Percentiles rank a stretch among this genome's conserved stretches.
phyloP scores from a whole-genome alignment of 805 yeast species.

The Cyberlindnera bimundalis region DNA sequence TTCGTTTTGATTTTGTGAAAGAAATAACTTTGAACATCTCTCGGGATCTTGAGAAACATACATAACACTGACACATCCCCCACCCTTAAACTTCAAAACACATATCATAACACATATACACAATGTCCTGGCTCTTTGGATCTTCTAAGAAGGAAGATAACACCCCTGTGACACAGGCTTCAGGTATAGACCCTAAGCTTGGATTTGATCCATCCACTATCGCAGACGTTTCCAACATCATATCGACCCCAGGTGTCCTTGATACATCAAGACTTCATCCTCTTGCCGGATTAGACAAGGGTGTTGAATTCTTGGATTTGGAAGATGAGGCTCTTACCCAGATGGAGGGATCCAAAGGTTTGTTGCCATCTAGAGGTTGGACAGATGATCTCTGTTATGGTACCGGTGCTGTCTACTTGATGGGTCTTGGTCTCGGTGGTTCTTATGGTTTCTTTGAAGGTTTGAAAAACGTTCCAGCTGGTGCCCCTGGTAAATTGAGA shows the following conservation, averaged over 20 bases:
- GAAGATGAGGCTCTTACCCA: conserved; percentile 76
- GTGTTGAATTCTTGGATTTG: conserved; percentile 83
- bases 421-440: conserved; percentile 90
- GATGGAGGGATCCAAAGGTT: conserved; percentile 85
- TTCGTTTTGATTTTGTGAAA: too few species aligned
- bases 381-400: conserved; percentile 97
- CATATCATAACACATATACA: conserved; percentile 2
- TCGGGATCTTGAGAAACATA: too few species aligned
- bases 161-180: conserved; percentile 11
- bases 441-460: conserved; percentile 87
- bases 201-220: conserved; percentile 69
- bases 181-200: conserved; percentile 23
- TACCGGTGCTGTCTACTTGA: conserved; percentile 87
- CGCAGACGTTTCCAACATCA: conserved; percentile 57
- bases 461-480: conserved; percentile 66
- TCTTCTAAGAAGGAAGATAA: conserved; percentile 25
- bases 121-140: conserved; percentile 31
- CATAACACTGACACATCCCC: conserved; percentile 5
- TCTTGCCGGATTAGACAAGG: conserved; percentile 85
- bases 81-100: not conserved
- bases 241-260: conserved; percentile 57
- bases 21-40: too few species aligned
- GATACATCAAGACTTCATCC: conserved; percentile 83
- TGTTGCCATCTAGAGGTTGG: conserved; percentile 97
- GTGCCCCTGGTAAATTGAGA: conserved; percentile 75